These are phyloP conservation scores for Antitrichia curtipendula DNA, from an alignment of 225 moss, liverwort and hornwort species.

Conservation along the genomic window DNA sequence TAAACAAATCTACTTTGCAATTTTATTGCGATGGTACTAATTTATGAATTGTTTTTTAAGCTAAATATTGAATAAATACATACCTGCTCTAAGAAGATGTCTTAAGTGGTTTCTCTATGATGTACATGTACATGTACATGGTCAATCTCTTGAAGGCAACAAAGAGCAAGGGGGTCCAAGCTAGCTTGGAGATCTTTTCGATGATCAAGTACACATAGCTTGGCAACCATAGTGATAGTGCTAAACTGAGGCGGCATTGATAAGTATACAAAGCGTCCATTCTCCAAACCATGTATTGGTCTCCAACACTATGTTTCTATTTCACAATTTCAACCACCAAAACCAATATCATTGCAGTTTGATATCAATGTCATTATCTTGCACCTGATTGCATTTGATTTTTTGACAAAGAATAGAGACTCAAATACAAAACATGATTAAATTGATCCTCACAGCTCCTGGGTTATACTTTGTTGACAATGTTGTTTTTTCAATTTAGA, in stretches of 20 bases:
- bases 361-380: neutral
- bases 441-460: neutral
- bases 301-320: slow-evolving; percentile 29
- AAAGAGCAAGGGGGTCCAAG: slow-evolving; percentile 20
- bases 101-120: slow-evolving; percentile 26
- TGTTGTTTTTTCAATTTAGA: neutral
- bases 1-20: neutral
- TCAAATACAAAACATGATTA: neutral
- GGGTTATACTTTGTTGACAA: neutral
- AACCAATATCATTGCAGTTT: neutral
- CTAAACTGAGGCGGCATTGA: slow-evolving; percentile 24
- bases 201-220: slow-evolving; percentile 33
- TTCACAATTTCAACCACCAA: neutral
- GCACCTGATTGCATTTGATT: neutral
- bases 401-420: neutral
- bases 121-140: slow-evolving; percentile 50
- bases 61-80: neutral
- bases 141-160: slow-evolving; percentile 34
- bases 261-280: slow-evolving; percentile 32
- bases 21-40: neutral
- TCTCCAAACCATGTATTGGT: slow-evolving; percentile 40
- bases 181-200: neutral
- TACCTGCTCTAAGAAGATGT: slow-evolving; percentile 46
- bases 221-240: slow-evolving; percentile 3
- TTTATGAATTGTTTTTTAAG: neutral